These are phyloP conservation scores for Alternaria solani DNA, from an alignment of 2,329 filamentous ascomycete genomes.

Conservation along the genomic window DNA sequence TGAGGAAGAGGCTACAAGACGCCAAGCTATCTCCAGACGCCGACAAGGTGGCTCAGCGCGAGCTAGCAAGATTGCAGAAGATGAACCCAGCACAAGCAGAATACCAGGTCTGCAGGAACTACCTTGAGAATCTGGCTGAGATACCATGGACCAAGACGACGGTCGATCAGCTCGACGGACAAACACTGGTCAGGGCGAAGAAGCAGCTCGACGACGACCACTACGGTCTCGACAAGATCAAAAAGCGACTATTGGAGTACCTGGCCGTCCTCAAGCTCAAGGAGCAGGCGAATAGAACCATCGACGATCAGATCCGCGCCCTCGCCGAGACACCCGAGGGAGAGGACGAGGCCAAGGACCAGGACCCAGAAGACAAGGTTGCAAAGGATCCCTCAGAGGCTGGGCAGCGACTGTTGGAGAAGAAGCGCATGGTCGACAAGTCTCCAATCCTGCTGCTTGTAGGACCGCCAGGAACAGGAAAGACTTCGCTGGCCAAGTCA, in stretches of 20 bases:
- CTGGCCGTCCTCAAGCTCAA: conserved; percentile 95
- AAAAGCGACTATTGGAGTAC: conserved; percentile 95
- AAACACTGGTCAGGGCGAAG: conserved; percentile 81
- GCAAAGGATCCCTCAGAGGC: conserved; percentile 48
- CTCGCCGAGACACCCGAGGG: conserved; percentile 56
- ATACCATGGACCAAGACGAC: conserved; percentile 91
- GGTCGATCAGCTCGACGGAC: conserved; percentile 80
- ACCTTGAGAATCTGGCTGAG: conserved; percentile 91
- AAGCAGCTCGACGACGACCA: conserved; percentile 96
- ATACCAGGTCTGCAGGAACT: conserved; percentile 91
- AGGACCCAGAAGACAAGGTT: conserved; percentile 54
- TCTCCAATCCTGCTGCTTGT: conserved; percentile 94
- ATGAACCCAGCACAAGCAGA: conserved; percentile 97
- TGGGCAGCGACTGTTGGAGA: conserved; percentile 78
- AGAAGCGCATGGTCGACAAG: conserved; percentile 89
- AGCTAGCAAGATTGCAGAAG: conserved; percentile 86
- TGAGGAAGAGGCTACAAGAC: conserved; percentile 85
- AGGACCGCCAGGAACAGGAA: conserved; percentile 92
- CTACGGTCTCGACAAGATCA: conserved; percentile 95
- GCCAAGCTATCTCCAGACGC: conserved; percentile 85
- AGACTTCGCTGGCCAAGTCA: conserved; percentile 93
- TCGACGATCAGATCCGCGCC: conserved; percentile 77
- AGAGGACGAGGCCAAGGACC: conserved; percentile 50
- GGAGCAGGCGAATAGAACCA: conserved; percentile 83
- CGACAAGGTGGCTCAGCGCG: conserved; percentile 87